Evolutionary conservation across 768 basidiomycete genomes (phyloP).

Genomic region (Hortiboletus flavorubellus): DNA sequence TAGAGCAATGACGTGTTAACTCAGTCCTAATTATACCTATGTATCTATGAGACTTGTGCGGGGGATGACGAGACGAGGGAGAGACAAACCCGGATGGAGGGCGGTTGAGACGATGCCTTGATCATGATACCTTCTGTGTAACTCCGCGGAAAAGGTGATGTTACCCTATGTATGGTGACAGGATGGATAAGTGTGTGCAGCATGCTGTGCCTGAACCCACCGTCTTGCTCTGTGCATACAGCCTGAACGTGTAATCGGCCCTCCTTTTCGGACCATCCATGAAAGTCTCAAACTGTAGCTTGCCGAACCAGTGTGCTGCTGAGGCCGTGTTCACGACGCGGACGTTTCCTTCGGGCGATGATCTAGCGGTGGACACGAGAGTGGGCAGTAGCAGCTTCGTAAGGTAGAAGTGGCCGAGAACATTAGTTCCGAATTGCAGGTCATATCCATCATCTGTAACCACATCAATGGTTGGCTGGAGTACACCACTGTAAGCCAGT

Average conservation of each 20-base stretch:
- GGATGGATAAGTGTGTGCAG: too few species aligned
- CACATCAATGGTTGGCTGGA: neutral
- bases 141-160: conserved; percentile 42
- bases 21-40: conserved; percentile 5
- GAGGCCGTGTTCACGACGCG: conserved; percentile 34
- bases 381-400: conserved; percentile 8
- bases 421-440: conserved; percentile 6
- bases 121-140: conserved; percentile 43
- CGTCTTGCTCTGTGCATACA: conserved; percentile 31
- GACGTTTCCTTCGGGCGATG: conserved; percentile 20
- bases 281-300: conserved; percentile 39
- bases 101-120: conserved; percentile 43
- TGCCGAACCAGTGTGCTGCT: conserved; percentile 6
- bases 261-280: conserved; percentile 36
- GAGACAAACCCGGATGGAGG: conserved; percentile 40
- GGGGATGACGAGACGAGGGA: neutral
- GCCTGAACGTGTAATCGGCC: conserved; percentile 8
- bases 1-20: neutral
- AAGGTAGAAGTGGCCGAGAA: conserved; percentile 8
- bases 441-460: conserved; percentile 11
- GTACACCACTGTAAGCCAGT: neutral
- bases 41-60: neutral
- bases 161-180: conserved; percentile 35
- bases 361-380: conserved; percentile 24
- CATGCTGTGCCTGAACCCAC: neutral